phyloP scores from a whole-genome alignment of 345 rosid genomes.

The Gossypium thurberi region DNA sequence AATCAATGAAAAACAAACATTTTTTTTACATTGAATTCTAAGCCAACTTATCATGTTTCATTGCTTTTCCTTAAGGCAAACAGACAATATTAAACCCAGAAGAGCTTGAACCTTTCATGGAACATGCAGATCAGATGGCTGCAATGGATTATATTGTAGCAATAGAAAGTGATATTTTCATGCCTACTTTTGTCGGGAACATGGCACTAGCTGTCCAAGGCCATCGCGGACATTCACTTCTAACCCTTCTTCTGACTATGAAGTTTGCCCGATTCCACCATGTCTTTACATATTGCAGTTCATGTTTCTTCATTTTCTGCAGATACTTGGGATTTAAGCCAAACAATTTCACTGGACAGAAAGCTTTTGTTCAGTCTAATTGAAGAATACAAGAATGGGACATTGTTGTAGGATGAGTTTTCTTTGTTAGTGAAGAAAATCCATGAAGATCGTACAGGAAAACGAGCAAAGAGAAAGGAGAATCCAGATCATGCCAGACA shows the following conservation, averaged over 20 bases:
- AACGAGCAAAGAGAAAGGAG: slow-evolving; percentile 15
- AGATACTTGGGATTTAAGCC: slow-evolving; percentile 31
- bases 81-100: slow-evolving; percentile 26
- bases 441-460: slow-evolving; percentile 30
- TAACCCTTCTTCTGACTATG: background rate
- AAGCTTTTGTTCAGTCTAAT: slow-evolving; percentile 28
- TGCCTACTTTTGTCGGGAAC: slow-evolving; percentile 29
- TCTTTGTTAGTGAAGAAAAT: slow-evolving; percentile 21
- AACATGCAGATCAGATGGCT: slow-evolving; percentile 41
- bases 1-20: background rate
- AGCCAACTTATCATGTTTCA: background rate
- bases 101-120: slow-evolving; percentile 29
- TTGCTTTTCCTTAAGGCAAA: slow-evolving; percentile 13
- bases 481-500: slow-evolving; percentile 32
- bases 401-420: slow-evolving; percentile 30
- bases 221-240: slow-evolving; percentile 30
- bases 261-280: background rate
- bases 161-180: slow-evolving; percentile 35
- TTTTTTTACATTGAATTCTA: background rate
- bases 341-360: slow-evolving; percentile 26
- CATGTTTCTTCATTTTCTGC: background rate
- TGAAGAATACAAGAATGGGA: slow-evolving; percentile 23
- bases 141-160: slow-evolving; percentile 43
- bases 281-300: background rate
- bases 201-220: slow-evolving; percentile 42